Conservation (phyloP, 306 rosid species). For the Ormosia emarginata region DNA sequence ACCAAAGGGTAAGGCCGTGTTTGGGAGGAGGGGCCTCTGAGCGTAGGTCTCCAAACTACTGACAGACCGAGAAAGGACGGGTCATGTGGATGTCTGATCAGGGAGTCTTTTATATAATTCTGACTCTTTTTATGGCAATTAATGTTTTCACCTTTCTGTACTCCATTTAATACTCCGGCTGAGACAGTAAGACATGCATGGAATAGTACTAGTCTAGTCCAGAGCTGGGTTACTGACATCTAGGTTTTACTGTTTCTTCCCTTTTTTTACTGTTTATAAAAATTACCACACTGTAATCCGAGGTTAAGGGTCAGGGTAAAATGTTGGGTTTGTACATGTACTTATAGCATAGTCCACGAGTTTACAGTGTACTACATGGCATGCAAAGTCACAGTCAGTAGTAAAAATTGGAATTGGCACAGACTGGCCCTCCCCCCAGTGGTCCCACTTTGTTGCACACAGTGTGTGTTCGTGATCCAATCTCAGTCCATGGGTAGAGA, state of each 20-base stretch:
- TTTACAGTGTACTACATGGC: background rate
- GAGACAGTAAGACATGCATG: conserved; percentile 18
- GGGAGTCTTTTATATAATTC: conserved; percentile 9
- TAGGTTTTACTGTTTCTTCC: background rate
- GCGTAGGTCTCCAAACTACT: conserved; percentile 45
- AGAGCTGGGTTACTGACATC: conserved; percentile 2
- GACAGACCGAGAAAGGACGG: conserved; percentile 39
- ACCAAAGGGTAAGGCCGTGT: background rate
- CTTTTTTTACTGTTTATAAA: conserved; percentile 18
- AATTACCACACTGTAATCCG: conserved; percentile 37
- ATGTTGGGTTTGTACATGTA: background rate
- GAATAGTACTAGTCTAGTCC: conserved; percentile 13
- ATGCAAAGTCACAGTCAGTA: conserved; percentile 9
- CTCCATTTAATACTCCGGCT: conserved; percentile 17
- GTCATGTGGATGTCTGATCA: conserved; percentile 37
- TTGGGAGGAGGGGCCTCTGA: conserved; percentile 6
- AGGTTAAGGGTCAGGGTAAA: conserved; percentile 24
- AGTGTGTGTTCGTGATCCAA: background rate
- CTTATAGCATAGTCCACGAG: conserved; percentile 2
- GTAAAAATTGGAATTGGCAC: background rate
- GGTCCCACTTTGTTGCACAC: conserved; percentile 5
- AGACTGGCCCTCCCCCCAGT: background rate
- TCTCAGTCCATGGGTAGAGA: background rate
- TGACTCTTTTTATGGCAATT: conserved; percentile 20
- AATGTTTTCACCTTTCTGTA: conserved; percentile 22